Evolutionary conservation across 2,329 filamentous ascomycete genomes (phyloP), one percentile per base, ranked within the genome.

Genomic region (Fusarium sp.): DNA sequence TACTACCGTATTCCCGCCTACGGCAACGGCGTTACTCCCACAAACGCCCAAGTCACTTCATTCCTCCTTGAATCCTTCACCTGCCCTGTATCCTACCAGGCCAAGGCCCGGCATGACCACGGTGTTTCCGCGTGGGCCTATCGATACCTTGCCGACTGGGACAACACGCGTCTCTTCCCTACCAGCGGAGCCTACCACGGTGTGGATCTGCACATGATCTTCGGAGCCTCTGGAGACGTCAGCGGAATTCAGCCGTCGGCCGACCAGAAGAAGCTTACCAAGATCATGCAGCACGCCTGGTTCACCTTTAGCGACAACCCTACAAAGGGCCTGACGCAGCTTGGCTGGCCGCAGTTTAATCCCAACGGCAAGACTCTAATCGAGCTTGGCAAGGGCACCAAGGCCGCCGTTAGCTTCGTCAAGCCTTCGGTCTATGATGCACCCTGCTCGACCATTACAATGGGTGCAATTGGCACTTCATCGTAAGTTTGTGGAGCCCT

Each of bases 101-200:
- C 82, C 5, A 67, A 73, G 2, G 82, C 81, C 1, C 84, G 85
- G 9, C 75, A 74, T 1, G 54, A 65, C 0, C 73, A 83, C 25
- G 80, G 77, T 7, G 80, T 87, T 3, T 80, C 85, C 0, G 77
- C 83, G 10, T 89, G 85, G 84, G 81, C 81, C 5, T 87, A 84
- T 56, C 84, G 86, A 34, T 89, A 87, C 74, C 82, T 85, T 59
- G 87, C 83, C 23, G 86, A 88, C 72, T 89, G 86, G 85, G 72
- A 84, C 34, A 88, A 87, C 66, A 84, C 85, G 1, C 80, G 85
- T 0, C 78, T 88, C 27, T 87, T 85, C 64, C 81, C 82, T 0
- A 82, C 80, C 6, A 87, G 85, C 45, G 85, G 85, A 5, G 85
- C 86, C 0, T 89, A 88, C 70, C 87, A 89, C 59, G 87, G 85